Conservation (phyloP, 768 basidiomycete genomes). For the Neoboletus subvelutipes region DNA sequence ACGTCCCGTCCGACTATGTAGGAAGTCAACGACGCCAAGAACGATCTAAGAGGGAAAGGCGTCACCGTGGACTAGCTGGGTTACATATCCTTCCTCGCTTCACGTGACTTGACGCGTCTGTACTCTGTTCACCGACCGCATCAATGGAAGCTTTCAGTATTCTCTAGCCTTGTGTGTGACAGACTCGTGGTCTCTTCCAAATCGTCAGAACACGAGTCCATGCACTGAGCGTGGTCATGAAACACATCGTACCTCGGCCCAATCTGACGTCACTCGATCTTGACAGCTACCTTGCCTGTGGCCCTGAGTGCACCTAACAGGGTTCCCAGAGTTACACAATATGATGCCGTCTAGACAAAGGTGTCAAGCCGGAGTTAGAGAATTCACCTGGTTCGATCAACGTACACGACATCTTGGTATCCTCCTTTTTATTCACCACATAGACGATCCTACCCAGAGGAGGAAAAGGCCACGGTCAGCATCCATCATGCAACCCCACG, state of each 20-base stretch:
- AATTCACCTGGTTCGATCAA: constrained; percentile 44
- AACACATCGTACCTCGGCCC: neutral
- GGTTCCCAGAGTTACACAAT: too few species aligned
- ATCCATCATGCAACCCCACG: too few species aligned
- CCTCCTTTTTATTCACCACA: constrained; percentile 33
- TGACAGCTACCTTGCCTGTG: constrained; percentile 69
- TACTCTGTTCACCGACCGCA: neutral
- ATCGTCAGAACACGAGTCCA: neutral
- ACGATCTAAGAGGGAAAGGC: constrained; percentile 57
- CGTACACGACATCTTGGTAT: constrained; percentile 37
- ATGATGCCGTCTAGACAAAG: constrained; percentile 34
- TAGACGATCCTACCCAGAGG: constrained; percentile 32
- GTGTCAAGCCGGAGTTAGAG: neutral
- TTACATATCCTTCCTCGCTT: neutral
- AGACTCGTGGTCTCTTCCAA: neutral
- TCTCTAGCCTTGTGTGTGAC: neutral
- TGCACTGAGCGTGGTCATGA: neutral
- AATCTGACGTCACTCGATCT: constrained; percentile 33
- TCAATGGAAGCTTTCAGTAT: neutral
- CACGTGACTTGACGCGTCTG: neutral
- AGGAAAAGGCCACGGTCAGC: too few species aligned
- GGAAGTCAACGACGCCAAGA: constrained; percentile 61
- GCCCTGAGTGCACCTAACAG: too few species aligned
- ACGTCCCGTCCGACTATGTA: constrained; percentile 21
- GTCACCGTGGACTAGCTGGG: constrained; percentile 54